Conservation (phyloP, 768 basidiomycete species). For the Pleurotus eryngii region DNA sequence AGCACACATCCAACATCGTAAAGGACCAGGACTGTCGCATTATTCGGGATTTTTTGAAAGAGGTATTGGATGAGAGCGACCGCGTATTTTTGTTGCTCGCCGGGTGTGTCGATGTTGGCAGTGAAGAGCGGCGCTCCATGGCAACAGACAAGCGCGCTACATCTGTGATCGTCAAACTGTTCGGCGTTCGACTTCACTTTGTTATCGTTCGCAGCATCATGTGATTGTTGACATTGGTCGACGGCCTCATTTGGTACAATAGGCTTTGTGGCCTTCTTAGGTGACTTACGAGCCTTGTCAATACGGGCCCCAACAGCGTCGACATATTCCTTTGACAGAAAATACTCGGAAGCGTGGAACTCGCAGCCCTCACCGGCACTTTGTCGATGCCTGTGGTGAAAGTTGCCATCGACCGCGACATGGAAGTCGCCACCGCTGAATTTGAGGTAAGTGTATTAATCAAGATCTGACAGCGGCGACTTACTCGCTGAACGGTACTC, state of each 20-base stretch:
- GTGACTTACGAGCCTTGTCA: constrained; percentile 8
- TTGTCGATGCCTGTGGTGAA: constrained; percentile 19
- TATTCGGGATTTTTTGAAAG: constrained; percentile 20
- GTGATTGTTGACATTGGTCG: constrained; percentile 21
- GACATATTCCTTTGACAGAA: constrained; percentile 19
- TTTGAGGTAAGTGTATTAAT: background rate
- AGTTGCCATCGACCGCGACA: constrained; percentile 29
- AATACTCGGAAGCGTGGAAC: constrained; percentile 18
- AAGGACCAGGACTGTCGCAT: constrained; percentile 13
- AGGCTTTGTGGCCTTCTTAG: background rate
- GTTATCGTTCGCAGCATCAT: constrained; percentile 23
- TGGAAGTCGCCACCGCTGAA: constrained; percentile 29
- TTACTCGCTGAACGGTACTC: constrained; percentile 9
- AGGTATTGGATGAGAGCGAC: constrained; percentile 26
- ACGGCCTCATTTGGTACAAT: constrained; percentile 20
- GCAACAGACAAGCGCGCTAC: constrained; percentile 29
- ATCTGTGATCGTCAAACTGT: constrained; percentile 19
- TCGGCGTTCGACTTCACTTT: constrained; percentile 15
- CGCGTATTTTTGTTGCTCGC: constrained; percentile 26
- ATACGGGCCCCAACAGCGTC: constrained; percentile 18
- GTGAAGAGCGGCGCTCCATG: constrained; percentile 29
- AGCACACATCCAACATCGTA: constrained; percentile 30
- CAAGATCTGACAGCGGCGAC: constrained; percentile 4
- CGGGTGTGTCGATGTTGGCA: constrained; percentile 28
- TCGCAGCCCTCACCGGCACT: constrained; percentile 18